These are phyloP conservation scores for Crithidia expoeki DNA, from an alignment of 208 protist genomes.

Conservation along the genomic window DNA sequence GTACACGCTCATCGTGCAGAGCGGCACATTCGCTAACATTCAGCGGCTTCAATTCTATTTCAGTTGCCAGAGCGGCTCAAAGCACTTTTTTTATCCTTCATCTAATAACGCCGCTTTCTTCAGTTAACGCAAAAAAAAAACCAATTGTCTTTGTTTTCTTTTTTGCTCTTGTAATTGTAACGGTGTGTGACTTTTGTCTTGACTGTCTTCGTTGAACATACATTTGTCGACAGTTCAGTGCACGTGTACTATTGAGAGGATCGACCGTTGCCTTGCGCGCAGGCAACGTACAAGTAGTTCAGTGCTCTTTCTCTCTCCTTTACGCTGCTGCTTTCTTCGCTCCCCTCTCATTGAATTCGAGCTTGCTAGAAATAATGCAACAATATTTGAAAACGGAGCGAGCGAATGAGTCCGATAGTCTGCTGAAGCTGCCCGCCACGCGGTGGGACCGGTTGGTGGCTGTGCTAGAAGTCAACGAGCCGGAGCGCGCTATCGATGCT, in stretches of 20 bases:
- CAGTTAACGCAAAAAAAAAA: not conserved
- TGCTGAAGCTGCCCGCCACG: constrained; percentile 32
- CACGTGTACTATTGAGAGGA: no score
- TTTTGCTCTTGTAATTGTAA: no score
- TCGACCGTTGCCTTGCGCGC: no score
- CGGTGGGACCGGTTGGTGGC: constrained; percentile 61
- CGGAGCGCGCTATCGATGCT: constrained; percentile 53
- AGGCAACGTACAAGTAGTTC: no score
- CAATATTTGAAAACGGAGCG: not conserved
- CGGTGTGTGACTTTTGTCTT: no score
- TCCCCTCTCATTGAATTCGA: no score
- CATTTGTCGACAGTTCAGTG: no score
- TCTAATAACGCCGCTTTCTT: no score
- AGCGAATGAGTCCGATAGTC: not conserved
- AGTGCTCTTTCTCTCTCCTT: no score
- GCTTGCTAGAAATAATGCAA: constrained; percentile 1
- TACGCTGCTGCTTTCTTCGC: not conserved
- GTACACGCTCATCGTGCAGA: not conserved
- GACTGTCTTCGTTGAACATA: no score
- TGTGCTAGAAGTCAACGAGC: constrained; percentile 53
- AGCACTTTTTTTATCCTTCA: constrained; percentile 7
- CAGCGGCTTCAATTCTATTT: not conserved
- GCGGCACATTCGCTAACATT: not conserved
- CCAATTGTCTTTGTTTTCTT: no score
- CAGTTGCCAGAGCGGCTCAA: no score